Conservation (phyloP, 352 stramenopile genomes). For the Globisporangium takayamanum region DNA sequence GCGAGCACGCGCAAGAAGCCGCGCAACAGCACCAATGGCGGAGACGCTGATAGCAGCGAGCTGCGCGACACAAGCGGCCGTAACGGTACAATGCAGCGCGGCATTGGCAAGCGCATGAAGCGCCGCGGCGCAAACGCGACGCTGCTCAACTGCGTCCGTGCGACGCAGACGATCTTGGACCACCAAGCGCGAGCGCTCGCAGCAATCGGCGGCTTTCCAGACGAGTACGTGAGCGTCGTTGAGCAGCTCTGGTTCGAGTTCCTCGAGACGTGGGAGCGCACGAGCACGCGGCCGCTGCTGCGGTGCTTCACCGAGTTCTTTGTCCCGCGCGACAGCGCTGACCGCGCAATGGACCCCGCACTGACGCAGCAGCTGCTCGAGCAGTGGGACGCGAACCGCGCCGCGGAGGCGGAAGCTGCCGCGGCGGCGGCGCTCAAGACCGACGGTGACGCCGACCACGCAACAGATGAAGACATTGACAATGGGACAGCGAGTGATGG, state of each 20-base stretch:
- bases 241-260: slow-evolving; percentile 66
- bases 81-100: neutral
- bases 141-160: slow-evolving; percentile 52
- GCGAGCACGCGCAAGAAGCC: slow-evolving; percentile 30
- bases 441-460: too few species aligned
- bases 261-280: slow-evolving; percentile 50
- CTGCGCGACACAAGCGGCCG: neutral
- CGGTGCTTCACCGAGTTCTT: slow-evolving; percentile 74
- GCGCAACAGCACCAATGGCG: neutral
- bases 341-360: slow-evolving; percentile 40
- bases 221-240: slow-evolving; percentile 42
- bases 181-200: slow-evolving; percentile 43
- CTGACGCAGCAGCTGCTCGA: slow-evolving; percentile 58
- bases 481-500: slow-evolving; percentile 10
- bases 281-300: slow-evolving; percentile 50
- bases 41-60: neutral
- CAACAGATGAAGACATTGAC: neutral
- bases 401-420: slow-evolving; percentile 18
- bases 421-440: neutral
- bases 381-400: slow-evolving; percentile 55
- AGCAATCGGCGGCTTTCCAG: slow-evolving; percentile 23
- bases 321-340: slow-evolving; percentile 19
- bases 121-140: slow-evolving; percentile 18
- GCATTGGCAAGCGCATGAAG: slow-evolving; percentile 1
- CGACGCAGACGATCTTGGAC: slow-evolving; percentile 57